Conservation (phyloP, 805 yeast species). For the Schizosaccharomyces octosporus region DNA sequence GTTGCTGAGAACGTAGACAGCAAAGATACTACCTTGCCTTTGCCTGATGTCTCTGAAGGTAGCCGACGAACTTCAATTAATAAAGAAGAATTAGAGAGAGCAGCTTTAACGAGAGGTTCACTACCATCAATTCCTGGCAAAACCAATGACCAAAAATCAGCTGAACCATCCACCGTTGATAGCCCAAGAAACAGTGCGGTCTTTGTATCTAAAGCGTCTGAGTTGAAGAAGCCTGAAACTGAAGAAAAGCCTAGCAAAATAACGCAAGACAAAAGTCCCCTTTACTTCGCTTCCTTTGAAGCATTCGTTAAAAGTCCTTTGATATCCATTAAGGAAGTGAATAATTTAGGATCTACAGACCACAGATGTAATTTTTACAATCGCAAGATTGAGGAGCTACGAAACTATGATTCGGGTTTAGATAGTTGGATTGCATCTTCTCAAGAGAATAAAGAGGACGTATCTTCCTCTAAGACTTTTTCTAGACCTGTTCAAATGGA, state of each 20-base stretch:
- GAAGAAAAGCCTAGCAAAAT: neutral
- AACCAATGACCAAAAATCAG: neutral
- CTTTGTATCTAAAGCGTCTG: no score
- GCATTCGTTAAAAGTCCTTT: neutral
- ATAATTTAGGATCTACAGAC: neutral
- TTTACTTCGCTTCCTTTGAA: neutral
- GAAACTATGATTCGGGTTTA: neutral
- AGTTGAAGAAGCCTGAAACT: no score
- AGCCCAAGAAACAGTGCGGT: neutral
- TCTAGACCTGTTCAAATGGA: neutral
- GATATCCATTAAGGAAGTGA: neutral
- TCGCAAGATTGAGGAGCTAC: neutral
- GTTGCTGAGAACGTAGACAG: no score
- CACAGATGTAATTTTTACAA: neutral
- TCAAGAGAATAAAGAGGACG: neutral
- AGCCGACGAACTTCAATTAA: neutral
- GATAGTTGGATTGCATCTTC: neutral
- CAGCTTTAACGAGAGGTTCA: neutral
- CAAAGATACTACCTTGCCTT: no score
- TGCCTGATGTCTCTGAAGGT: no score
- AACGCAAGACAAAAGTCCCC: neutral
- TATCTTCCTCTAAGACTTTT: neutral
- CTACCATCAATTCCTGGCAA: neutral
- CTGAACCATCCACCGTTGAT: neutral
- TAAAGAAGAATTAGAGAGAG: neutral